Percentiles rank a stretch among this genome's conserved stretches.
Evolutionary conservation across 2,329 filamentous ascomycete genomes (phyloP).

Genomic region (Nothophaeocryptopus gaeumannii): DNA sequence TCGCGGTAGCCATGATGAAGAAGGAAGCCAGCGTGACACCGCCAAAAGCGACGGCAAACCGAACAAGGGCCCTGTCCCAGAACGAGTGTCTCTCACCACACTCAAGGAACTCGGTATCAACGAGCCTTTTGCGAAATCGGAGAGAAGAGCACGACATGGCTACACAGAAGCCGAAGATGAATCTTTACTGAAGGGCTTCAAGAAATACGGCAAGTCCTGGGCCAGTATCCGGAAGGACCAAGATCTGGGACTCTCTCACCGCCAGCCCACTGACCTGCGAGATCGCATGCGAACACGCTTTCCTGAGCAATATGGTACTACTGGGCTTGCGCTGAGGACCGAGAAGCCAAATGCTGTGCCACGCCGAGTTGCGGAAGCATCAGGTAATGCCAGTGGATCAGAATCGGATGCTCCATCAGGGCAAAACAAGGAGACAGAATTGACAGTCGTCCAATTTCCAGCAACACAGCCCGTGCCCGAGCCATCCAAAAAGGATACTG

Average conservation of each 20-base stretch:
- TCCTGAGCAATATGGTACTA: slow-evolving; percentile 54
- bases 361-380: background rate
- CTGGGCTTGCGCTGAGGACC: slow-evolving; percentile 43
- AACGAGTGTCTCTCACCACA: slow-evolving; percentile 32
- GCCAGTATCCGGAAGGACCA: slow-evolving; percentile 57
- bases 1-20: background rate
- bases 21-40: background rate
- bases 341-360: slow-evolving; percentile 21
- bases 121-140: slow-evolving; percentile 49
- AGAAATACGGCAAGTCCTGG: slow-evolving; percentile 60
- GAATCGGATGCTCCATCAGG: no score
- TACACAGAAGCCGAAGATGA: slow-evolving; percentile 59
- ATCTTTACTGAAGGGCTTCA: slow-evolving; percentile 57
- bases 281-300: slow-evolving; percentile 61
- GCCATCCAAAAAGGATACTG: no score
- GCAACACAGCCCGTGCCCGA: no score
- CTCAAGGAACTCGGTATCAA: slow-evolving; percentile 48
- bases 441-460: no score
- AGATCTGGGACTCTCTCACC: slow-evolving; percentile 50
- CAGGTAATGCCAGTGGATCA: background rate
- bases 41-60: background rate
- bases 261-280: slow-evolving; percentile 58
- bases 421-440: background rate
- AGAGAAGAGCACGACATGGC: slow-evolving; percentile 53
- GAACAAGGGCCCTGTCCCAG: slow-evolving; percentile 23